Base-by-base conservation (phyloP, 2,329 filamentous ascomycete genomes). In the Setomelanomma holmii region DNA sequence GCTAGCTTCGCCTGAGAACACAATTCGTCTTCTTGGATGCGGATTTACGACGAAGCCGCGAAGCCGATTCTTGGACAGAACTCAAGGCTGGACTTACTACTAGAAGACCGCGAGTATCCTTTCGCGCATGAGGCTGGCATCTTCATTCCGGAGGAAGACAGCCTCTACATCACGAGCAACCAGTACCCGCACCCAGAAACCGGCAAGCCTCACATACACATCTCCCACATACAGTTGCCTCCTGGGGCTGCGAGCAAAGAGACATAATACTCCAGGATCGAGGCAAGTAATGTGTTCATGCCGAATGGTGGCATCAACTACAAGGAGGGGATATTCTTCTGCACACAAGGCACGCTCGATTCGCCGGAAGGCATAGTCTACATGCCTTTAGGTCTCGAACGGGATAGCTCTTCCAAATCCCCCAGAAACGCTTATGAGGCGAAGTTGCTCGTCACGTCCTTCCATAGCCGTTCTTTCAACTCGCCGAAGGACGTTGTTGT, bases 31-130 rank as follows among this genome's bases (percentile, higher is more conserved):
- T 39, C 43, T 11, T 39, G 40, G 17, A 41, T 62, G 17, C 44
- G 36, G 35, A 40, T 58, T 2, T 49, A 51, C 33, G 45, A 60
- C 17, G 30, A 52, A 33, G 35, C 51, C 10, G 58, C 53, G 42
- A 27, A 44, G 20, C n/a, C 38, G 12, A 35, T 62, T 10, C 44
- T 62, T 5, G 50, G 59, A 4, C 19, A 34, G 0, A 27, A 33
- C 2, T 45, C 59, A 10, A 56, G 51, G 19, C 50, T 62, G 7
- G 54, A 60, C 16, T 33, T 60, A 4, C 45, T 62, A 1, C 39
- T 56, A 4, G 56, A 62, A 19, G 45, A 56, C 8, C 33, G 91
- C 91, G 89, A 88, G 90, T 79, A 91, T 88, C 76, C 79, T 0
- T 82, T 82, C 45, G 80, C 80, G 1, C 80, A 83, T 54, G 81